Base-by-base conservation (phyloP, 192 early-diverging fungal genomes). In the Entomortierella beljakovae region DNA sequence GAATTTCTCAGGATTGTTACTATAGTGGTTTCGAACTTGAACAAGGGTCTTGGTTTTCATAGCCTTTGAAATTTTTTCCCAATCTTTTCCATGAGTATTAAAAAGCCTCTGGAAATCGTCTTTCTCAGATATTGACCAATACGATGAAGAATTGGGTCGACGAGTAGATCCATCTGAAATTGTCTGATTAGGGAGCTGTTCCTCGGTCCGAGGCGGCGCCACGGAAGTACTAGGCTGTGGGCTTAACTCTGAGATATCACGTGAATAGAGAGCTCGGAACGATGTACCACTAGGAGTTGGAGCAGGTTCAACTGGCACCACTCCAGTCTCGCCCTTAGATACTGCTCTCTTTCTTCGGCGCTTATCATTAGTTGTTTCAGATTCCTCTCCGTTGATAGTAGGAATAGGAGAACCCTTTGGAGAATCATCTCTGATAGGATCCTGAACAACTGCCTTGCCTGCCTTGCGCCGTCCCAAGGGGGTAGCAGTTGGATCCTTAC, bases 41-140 rank as follows among this genome's bases (percentile, higher is more conserved):
- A 91, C 91, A 2, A 83, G 87, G 0, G 94, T 93, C 69, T 98
- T 98, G 4, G 88, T 84, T 32, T 90, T 90, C 64, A 98, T 87
- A 0, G 81, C 82, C 51, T 86, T 86, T 0, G 95, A 89, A 37
- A 98, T 83, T 22, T 68, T 71, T 5, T 92, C 93, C 94, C 94
- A 98, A 80, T 95, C 86, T 57, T 84, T 81, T 20, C 96, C 96
- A 63, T 90, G 81, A 0, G 81, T 61, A 23, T 70, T 80, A 35
- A 94, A 52, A 38, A 87, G 89, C 13, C 89, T 83, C 42, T 85
- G 54, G 63, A 98, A 98, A 34, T 91, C 90, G 2, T 84, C 74
- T 31, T 89, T 89, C 69, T 98, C 96, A 23, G 87, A 86, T 8
- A 89, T 85, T n/a, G 95, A 91, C 96, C 96, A 98, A 64, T 96